phyloP scores from a whole-genome alignment of 805 yeast genomes.

The Metschnikowia noctiluminum region DNA sequence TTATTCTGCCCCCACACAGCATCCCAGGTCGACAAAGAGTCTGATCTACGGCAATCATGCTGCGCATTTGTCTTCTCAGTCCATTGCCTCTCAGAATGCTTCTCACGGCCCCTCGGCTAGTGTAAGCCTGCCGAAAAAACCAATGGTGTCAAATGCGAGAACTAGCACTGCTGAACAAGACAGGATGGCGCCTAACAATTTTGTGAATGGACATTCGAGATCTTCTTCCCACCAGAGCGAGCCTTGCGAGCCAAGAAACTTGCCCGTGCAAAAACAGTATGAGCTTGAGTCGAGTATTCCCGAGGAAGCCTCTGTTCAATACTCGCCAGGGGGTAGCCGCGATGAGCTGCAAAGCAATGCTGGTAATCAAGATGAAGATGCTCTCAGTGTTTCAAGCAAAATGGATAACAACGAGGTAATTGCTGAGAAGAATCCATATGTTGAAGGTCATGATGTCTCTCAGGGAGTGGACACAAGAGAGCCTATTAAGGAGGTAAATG shows the following conservation, averaged over 20 bases:
- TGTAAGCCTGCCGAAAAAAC: neutral
- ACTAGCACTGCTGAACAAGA: neutral
- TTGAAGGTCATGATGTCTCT: neutral
- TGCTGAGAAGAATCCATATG: neutral
- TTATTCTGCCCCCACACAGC: neutral
- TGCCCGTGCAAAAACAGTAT: neutral
- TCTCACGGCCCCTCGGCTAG: neutral
- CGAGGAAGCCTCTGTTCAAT: neutral
- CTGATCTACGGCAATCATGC: conserved; percentile 9
- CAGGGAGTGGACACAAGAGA: neutral
- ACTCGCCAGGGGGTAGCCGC: neutral
- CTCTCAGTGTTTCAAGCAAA: neutral
- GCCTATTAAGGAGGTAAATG: neutral
- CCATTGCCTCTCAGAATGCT: conserved; percentile 17
- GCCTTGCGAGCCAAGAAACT: neutral
- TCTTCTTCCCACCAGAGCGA: conserved; percentile 12
- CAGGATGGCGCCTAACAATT: neutral
- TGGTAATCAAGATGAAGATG: neutral
- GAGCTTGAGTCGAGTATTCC: neutral
- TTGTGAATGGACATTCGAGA: conserved; percentile 11
- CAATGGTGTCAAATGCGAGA: neutral
- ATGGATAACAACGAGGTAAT: neutral
- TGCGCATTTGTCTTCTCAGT: conserved; percentile 20
- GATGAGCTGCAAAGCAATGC: neutral
- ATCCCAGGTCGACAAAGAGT: neutral